Percentiles rank a stretch among this genome's conserved stretches.
Conservation (phyloP, 345 rosid species). For the Lepidium sativum region DNA sequence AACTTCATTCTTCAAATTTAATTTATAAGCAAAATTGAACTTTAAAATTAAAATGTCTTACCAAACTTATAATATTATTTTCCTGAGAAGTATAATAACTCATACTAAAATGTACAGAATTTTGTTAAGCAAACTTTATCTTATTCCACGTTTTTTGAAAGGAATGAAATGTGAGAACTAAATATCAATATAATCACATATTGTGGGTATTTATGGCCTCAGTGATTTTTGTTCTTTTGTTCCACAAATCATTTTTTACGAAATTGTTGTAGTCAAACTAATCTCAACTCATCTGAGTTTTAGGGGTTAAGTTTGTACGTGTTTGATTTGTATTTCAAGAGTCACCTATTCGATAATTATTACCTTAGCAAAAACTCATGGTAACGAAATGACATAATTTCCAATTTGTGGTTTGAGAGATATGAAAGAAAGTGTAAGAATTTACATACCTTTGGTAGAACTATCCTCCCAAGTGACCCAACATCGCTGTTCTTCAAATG, state of each 20-base stretch:
- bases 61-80: too few relatives aligned
- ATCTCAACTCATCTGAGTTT: too few relatives aligned
- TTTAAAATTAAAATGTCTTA: not conserved
- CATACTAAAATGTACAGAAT: not conserved
- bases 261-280: too few relatives aligned
- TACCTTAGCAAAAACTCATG: not conserved
- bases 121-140: not conserved
- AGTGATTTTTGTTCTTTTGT: not conserved
- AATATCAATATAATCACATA: not conserved
- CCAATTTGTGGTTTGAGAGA: too few relatives aligned
- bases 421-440: too few relatives aligned
- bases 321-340: not conserved
- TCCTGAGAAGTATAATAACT: not conserved
- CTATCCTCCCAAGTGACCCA: constrained; percentile 69
- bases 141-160: not conserved
- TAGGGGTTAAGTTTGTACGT: not conserved
- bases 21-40: not conserved
- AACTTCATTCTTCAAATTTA: not conserved
- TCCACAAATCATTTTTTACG: too few relatives aligned
- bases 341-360: not conserved
- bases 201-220: not conserved
- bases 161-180: not conserved
- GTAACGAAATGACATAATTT: not conserved
- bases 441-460: constrained; percentile 84
- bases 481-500: constrained; percentile 76